Conservation (phyloP, 176 grass and related monocot species). For the Triticum dicoccoides region DNA sequence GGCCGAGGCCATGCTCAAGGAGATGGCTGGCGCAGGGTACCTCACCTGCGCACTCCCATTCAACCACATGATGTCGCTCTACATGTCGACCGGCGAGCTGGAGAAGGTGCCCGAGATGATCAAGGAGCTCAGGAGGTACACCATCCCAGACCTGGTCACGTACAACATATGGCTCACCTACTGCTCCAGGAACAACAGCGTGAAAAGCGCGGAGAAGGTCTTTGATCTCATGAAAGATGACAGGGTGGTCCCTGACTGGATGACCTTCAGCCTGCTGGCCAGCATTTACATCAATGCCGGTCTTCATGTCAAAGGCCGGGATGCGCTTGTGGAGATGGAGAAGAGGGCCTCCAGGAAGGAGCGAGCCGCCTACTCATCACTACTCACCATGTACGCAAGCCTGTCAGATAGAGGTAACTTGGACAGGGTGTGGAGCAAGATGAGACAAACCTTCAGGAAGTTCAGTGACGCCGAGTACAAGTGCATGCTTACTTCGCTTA, state of each 20-base stretch:
- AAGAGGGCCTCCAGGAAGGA: constrained; percentile 60
- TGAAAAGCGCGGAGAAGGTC: constrained; percentile 51
- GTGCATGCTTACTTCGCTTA: constrained; percentile 77
- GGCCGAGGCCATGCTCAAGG: constrained; percentile 66
- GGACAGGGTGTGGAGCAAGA: constrained; percentile 63
- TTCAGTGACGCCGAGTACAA: constrained; percentile 70
- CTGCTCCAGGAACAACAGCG: constrained; percentile 59
- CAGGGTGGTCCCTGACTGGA: constrained; percentile 57
- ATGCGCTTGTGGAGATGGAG: constrained; percentile 69
- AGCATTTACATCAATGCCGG: constrained; percentile 67
- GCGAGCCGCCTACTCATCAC: constrained; percentile 51
- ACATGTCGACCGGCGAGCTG: constrained; percentile 54
- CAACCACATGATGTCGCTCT: constrained; percentile 89
- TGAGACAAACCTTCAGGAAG: constrained; percentile 59
- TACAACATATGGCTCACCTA: constrained; percentile 75
- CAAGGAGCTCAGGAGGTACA: constrained; percentile 60
- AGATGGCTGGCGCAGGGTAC: constrained; percentile 59
- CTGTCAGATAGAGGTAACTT: constrained; percentile 66
- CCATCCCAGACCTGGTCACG: constrained; percentile 56
- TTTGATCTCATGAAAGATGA: constrained; percentile 55
- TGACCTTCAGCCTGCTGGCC: constrained; percentile 71
- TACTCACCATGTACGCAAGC: constrained; percentile 66
- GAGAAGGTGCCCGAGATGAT: constrained; percentile 58
- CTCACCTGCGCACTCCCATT: constrained; percentile 64
- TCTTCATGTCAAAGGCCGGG: constrained; percentile 44